phyloP scores from a whole-genome alignment of 495 filamentous ascomycete species.

The Pyronema omphalodes region DNA sequence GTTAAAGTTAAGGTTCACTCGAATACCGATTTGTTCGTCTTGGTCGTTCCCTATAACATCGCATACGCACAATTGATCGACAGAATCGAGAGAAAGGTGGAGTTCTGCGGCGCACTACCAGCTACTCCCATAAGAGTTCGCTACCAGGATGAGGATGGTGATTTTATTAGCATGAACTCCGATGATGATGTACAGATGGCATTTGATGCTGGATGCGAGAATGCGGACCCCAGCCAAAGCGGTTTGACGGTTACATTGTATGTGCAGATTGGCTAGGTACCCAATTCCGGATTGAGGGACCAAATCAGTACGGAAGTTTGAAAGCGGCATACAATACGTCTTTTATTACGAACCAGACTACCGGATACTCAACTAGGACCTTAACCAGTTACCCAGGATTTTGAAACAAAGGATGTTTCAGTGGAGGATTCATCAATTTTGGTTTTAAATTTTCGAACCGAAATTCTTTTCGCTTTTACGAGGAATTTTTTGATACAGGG shows the following conservation, averaged over 20 bases:
- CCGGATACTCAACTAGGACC: too few species aligned
- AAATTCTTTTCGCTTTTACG: too few species aligned
- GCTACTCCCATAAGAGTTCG: constrained; percentile 39
- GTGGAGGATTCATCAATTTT: too few species aligned
- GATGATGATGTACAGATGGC: constrained; percentile 91
- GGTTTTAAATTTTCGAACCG: too few species aligned
- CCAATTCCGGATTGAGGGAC: too few species aligned
- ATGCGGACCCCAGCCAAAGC: constrained; percentile 16
- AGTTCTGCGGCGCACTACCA: constrained; percentile 15
- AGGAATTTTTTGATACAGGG: too few species aligned
- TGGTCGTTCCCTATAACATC: constrained; percentile 86
- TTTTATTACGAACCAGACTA: too few species aligned
- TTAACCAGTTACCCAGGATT: too few species aligned
- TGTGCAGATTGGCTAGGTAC: constrained; percentile 6
- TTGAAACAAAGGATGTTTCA: too few species aligned
- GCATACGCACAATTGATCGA: constrained; percentile 80
- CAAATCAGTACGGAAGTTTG: too few species aligned
- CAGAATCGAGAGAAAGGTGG: constrained; percentile 87
- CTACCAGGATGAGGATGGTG: constrained; percentile 83
- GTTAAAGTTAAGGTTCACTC: constrained; percentile 89
- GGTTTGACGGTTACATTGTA: constrained; percentile 20
- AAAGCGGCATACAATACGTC: too few species aligned
- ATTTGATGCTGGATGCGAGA: constrained; percentile 76
- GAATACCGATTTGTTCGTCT: constrained; percentile 62
- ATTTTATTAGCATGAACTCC: constrained; percentile 78